A percentile compares a stretch with the other conserved stretches of the same genome.
phyloP scores from a whole-genome alignment of 768 basidiomycete genomes.

The Phylloporus sp. region DNA sequence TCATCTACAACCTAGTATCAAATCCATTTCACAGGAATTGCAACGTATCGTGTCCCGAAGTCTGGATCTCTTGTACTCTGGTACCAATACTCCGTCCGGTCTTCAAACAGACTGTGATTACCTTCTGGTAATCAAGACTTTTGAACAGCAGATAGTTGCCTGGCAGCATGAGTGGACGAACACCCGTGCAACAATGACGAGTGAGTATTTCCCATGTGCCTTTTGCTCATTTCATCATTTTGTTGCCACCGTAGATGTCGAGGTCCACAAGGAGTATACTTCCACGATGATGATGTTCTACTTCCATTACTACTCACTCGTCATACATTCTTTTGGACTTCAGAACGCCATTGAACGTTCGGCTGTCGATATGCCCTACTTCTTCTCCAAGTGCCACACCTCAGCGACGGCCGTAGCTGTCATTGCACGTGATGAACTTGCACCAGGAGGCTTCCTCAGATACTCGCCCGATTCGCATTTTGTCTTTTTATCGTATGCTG shows the following conservation, averaged over 20 bases:
- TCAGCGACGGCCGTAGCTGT: constrained; percentile 65
- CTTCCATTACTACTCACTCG: constrained; percentile 79
- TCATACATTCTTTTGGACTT: constrained; percentile 92
- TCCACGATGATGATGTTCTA: constrained; percentile 56
- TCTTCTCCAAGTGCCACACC: constrained; percentile 74
- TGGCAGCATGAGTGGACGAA: constrained; percentile 54
- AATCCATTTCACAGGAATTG: constrained; percentile 49
- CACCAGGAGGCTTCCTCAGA: constrained; percentile 68
- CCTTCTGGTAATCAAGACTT: constrained; percentile 73
- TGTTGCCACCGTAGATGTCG: constrained; percentile 19
- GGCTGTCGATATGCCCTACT: constrained; percentile 70
- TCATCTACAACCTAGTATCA: too few relatives aligned
- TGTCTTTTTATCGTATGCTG: constrained; percentile 89
- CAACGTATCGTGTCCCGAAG: constrained; percentile 87
- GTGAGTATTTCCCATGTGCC: constrained; percentile 12
- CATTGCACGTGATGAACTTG: constrained; percentile 74
- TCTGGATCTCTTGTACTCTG: constrained; percentile 86
- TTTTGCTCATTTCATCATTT: constrained; percentile 1
- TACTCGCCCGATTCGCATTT: constrained; percentile 90
- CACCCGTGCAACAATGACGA: constrained; percentile 10
- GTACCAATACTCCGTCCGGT: constrained; percentile 73
- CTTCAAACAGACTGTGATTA: constrained; percentile 84
- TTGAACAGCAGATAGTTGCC: constrained; percentile 69
- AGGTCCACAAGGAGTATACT: constrained; percentile 24
- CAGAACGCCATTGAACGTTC: constrained; percentile 89